These are phyloP conservation scores for Bruguiera gymnorhiza DNA, from an alignment of 345 rosid species.

Conservation along the genomic window DNA sequence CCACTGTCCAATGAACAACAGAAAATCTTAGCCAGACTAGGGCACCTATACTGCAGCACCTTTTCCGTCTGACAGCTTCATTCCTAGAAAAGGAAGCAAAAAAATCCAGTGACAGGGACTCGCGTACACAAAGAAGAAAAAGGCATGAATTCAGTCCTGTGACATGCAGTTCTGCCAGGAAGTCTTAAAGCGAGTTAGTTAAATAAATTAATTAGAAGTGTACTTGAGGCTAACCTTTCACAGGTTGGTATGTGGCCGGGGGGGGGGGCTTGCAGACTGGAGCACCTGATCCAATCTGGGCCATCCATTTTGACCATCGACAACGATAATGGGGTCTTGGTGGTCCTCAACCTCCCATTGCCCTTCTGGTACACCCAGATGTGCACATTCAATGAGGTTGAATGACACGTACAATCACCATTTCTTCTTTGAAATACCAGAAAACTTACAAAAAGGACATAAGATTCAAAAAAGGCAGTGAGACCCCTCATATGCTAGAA, in stretches of 20 bases:
- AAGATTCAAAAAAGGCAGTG: conserved; percentile 2
- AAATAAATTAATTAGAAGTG: conserved; percentile 11
- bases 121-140: conserved; percentile 10
- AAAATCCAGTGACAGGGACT: conserved; percentile 20
- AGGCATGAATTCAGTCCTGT: conserved; percentile 14
- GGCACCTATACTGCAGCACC: conserved; percentile 31
- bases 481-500: background rate
- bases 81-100: conserved; percentile 20
- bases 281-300: conserved; percentile 22
- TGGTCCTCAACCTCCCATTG: conserved; percentile 17
- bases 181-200: conserved; percentile 24
- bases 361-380: conserved; percentile 10
- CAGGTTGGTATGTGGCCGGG: conserved; percentile 28
- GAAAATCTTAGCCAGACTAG: conserved; percentile 17
- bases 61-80: conserved; percentile 12
- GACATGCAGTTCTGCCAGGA: conserved; percentile 18
- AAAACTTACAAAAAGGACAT: background rate
- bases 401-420: background rate
- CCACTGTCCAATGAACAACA: no score
- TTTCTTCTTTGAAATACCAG: background rate
- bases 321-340: conserved; percentile 3
- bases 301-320: conserved; percentile 16
- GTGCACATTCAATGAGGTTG: conserved; percentile 9
- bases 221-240: conserved; percentile 28
- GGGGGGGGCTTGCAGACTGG: conserved; percentile 5